These are phyloP conservation scores for Jatropha curcas DNA, from an alignment of 345 rosid genomes.

Conservation along the genomic window DNA sequence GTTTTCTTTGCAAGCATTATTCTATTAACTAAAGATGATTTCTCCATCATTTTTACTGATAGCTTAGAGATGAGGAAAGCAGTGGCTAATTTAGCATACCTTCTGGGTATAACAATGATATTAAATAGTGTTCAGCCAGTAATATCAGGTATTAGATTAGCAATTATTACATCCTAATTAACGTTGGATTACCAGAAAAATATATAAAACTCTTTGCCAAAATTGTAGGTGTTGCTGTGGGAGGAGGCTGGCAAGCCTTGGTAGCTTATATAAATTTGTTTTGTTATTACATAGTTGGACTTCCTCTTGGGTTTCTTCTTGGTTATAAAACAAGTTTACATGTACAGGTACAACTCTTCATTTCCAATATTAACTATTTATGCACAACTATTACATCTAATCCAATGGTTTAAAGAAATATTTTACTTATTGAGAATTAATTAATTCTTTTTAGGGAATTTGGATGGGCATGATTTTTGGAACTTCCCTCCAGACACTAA, in stretches of 20 bases:
- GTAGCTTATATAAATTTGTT: conserved; percentile 89
- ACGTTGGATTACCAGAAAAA: not conserved
- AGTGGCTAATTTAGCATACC: conserved; percentile 63
- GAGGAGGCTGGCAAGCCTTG: conserved; percentile 96
- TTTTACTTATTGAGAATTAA: not conserved
- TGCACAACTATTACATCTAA: too few species aligned
- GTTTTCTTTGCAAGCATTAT: conserved; percentile 46
- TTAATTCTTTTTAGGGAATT: conserved; percentile 72
- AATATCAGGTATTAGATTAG: conserved; percentile 57
- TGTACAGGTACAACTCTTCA: conserved; percentile 54
- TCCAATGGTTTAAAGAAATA: too few species aligned
- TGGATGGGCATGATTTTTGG: conserved; percentile 96
- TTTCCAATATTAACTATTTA: too few species aligned
- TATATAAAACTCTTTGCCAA: not conserved
- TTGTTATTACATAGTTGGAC: conserved; percentile 66
- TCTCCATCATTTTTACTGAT: conserved; percentile 66
- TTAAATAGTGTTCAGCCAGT: conserved; percentile 87
- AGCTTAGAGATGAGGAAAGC: conserved; percentile 59
- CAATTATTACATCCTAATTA: not conserved
- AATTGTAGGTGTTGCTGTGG: conserved; percentile 78
- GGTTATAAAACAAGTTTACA: conserved; percentile 66
- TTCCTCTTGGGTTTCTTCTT: conserved; percentile 79
- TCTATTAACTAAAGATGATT: conserved; percentile 53
- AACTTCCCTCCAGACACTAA: conserved; percentile 75
- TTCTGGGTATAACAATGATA: conserved; percentile 78